Evolutionary conservation across 2,329 filamentous ascomycete species (phyloP).

Genomic region (Leptographium wingfieldii): DNA sequence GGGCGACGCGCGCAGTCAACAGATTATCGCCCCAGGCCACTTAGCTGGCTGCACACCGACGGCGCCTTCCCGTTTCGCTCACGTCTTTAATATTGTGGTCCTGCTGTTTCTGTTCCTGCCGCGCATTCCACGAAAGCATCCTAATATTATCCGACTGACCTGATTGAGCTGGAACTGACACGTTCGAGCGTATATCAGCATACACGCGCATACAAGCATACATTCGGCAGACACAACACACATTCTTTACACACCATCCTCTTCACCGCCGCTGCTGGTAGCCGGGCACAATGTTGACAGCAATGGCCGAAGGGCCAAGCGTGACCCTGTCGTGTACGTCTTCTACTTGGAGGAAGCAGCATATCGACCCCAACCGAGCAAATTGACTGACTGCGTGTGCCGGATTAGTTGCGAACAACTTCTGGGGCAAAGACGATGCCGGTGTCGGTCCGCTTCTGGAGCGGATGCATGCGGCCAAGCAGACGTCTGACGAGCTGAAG

Average conservation of each 20-base stretch:
- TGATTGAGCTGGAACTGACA: no score
- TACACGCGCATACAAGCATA: no score
- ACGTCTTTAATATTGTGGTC: no score
- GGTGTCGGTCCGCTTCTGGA: slow-evolving; percentile 84
- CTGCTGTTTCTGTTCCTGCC: no score
- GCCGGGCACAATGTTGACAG: slow-evolving; percentile 9
- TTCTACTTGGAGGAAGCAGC: no score
- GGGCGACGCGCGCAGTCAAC: no score
- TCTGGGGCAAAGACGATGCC: slow-evolving; percentile 98
- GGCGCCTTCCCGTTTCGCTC: no score
- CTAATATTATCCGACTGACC: no score
- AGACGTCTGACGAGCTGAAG: slow-evolving; percentile 86
- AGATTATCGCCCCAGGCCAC: no score
- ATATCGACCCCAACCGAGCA: neutral
- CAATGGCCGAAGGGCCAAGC: slow-evolving; percentile 11
- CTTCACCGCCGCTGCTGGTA: neutral
- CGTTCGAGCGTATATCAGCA: no score
- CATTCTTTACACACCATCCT: neutral
- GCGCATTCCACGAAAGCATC: neutral
- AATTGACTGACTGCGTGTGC: neutral
- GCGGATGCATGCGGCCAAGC: slow-evolving; percentile 89
- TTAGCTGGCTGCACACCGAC: no score
- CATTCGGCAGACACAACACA: no score
- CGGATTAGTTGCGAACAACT: slow-evolving; percentile 86
- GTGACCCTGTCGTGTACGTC: slow-evolving; percentile 15